Conservation (phyloP, 768 basidiomycete genomes). For the Macrolepiota dolichaula region DNA sequence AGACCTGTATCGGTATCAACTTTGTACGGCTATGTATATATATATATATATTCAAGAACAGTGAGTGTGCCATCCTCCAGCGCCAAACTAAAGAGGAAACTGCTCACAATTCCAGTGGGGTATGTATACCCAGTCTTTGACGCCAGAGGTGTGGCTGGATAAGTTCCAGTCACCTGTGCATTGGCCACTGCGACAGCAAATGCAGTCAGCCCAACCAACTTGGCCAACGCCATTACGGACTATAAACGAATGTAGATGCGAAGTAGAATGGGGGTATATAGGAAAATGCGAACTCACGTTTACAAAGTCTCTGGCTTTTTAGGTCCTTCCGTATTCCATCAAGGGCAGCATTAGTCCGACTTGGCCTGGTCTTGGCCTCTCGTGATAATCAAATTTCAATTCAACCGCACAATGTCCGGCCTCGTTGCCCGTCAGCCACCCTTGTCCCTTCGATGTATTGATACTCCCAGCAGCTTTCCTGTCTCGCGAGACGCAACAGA, state of each 20-base stretch:
- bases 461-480: too few relatives aligned
- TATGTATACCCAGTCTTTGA: constrained; percentile 36
- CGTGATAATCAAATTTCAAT: too few relatives aligned
- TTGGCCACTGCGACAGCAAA: neutral
- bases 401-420: too few relatives aligned
- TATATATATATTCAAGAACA: too few relatives aligned
- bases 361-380: too few relatives aligned
- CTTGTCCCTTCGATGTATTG: too few relatives aligned
- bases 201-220: neutral
- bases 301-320: neutral
- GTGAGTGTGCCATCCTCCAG: neutral
- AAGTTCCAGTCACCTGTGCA: constrained; percentile 22
- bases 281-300: neutral
- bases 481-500: too few relatives aligned
- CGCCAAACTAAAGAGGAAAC: too few relatives aligned
- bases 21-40: constrained; percentile 26
- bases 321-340: neutral
- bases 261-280: neutral
- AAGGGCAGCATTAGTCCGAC: neutral
- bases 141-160: constrained; percentile 37
- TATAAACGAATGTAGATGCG: neutral
- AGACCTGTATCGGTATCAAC: constrained; percentile 30
- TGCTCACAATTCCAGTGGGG: constrained; percentile 36
- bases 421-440: too few relatives aligned
- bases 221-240: neutral